Evolutionary conservation across 1,284 basidiomycete species (phyloP).

Genomic region (Leccinum pachyderme): DNA sequence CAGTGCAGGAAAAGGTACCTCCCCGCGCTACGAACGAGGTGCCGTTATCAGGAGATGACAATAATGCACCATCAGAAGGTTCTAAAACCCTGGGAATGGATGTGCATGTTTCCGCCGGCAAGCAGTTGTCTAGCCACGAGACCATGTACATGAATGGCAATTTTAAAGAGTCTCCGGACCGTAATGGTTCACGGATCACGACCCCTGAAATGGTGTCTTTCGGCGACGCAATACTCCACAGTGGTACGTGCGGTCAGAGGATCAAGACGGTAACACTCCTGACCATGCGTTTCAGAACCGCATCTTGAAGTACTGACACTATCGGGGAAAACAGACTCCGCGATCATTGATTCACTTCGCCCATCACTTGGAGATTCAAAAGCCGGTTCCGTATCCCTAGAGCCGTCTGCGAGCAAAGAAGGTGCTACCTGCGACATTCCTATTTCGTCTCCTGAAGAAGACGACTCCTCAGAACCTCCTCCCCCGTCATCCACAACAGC

Average conservation of each 20-base stretch:
- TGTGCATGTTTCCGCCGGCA: conserved; percentile 12
- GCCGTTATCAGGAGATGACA: conserved; percentile 9
- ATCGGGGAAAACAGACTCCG: conserved; percentile 13
- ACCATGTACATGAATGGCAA: conserved; percentile 19
- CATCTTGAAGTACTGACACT: conserved; percentile 9
- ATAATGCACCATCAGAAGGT: conserved; percentile 18
- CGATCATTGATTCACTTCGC: conserved; percentile 2
- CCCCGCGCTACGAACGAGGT: conserved; percentile 11
- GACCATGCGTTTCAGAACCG: conserved; percentile 17
- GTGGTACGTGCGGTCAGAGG: conserved; percentile 16
- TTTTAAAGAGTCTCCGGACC: conserved; percentile 9
- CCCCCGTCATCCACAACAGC: conserved; percentile 11
- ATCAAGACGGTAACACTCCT: conserved; percentile 7
- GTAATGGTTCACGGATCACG: conserved; percentile 4
- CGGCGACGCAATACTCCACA: conserved; percentile 4
- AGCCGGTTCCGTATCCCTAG: conserved; percentile 3
- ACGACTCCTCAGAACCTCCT: conserved; percentile 8
- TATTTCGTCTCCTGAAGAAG: conserved; percentile 6
- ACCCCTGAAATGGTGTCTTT: conserved; percentile 8
- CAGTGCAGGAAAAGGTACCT: conserved; percentile 24
- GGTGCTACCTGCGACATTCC: conserved; percentile 8
- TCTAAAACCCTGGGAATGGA: conserved; percentile 21
- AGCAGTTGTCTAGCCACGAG: conserved; percentile 22
- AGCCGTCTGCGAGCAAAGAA: conserved; percentile 8
- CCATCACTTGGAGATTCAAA: conserved; percentile 8